These are phyloP conservation scores for Eucalyptus urophylla DNA, from an alignment of 345 rosid genomes.

Conservation along the genomic window DNA sequence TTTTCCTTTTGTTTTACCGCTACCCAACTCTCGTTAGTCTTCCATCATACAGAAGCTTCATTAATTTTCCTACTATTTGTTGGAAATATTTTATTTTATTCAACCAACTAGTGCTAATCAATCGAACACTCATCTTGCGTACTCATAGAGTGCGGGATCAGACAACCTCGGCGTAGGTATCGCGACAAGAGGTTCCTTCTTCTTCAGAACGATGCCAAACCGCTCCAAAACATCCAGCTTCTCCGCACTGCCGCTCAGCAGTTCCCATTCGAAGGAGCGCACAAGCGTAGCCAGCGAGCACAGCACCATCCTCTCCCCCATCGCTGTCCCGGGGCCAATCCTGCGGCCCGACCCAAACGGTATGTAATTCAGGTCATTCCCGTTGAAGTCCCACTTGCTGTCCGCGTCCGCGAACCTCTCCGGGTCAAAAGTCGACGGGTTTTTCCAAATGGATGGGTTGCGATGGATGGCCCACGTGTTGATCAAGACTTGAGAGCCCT, in stretches of 20 bases:
- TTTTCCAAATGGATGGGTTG: conserved; percentile 17
- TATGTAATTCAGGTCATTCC: conserved; percentile 28
- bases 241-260: conserved; percentile 1
- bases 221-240: conserved; percentile 20
- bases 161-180: conserved; percentile 42
- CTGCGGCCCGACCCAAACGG: conserved; percentile 74
- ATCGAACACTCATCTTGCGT: background rate
- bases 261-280: conserved; percentile 60
- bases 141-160: conserved; percentile 17
- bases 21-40: too few species aligned
- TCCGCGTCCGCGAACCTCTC: conserved; percentile 1
- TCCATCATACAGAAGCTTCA: background rate
- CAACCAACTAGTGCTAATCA: background rate
- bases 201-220: conserved; percentile 58
- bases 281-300: conserved; percentile 31
- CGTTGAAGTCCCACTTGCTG: conserved; percentile 29
- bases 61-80: background rate
- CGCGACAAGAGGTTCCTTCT: conserved; percentile 27
- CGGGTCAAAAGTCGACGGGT: conserved; percentile 9
- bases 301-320: conserved; percentile 58
- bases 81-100: background rate
- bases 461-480: conserved; percentile 19
- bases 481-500: conserved; percentile 15
- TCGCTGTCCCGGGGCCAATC: conserved; percentile 45
- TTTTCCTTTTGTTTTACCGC: too few species aligned